Base-by-base conservation (phyloP, 163 green algal species). In the Chloroidium sp. region DNA sequence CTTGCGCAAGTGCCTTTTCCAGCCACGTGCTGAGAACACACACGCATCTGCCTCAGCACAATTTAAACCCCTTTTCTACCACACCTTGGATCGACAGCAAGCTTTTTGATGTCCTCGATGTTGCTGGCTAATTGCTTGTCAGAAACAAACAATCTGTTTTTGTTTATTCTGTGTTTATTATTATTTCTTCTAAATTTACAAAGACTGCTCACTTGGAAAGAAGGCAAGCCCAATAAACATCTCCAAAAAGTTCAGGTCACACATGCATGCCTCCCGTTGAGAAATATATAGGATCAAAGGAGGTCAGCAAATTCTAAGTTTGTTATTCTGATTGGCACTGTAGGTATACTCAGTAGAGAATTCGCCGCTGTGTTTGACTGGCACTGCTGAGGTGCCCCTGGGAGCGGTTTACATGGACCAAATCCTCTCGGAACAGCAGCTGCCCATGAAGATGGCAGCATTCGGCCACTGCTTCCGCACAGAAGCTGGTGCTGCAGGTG, bases 1-100 rank as follows among this genome's bases (percentile, higher is more conserved):
- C 36, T 36, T 99, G 67, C 95, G 98, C 84, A 98, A 97, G 85
- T 99, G 96, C 85, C 96, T 96, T 64, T 99, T 99, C 89, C 96
- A 99, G 82, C 96, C 96, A 0, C 85, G 96, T 6, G 92, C 83
- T 0, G 87, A 92, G 8, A 96, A 96, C 87, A 99, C 96, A 8
- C 95, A 98, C 89, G 93, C 93, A 79, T n/a, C 6, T 10, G 6
- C 64, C 36, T 36, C 36, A 36, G 36, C 36, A 36, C 36, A 36
- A 36, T 36, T 36, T 36, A 36, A 36, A 36, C 36, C 36, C 36
- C 36, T 36, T 36, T 36, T 36, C 36, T 36, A 36, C 36, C 36
- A 36, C 36, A 36, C 36, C 36, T 36, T 36, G 36, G 36, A 36
- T 36, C 36, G 36, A 36, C 36, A 36, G 36, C 36, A 36, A 36